These are phyloP conservation scores for Zygosaccharomyces rouxii DNA, from an alignment of 805 yeast species.

Conservation along the genomic window DNA sequence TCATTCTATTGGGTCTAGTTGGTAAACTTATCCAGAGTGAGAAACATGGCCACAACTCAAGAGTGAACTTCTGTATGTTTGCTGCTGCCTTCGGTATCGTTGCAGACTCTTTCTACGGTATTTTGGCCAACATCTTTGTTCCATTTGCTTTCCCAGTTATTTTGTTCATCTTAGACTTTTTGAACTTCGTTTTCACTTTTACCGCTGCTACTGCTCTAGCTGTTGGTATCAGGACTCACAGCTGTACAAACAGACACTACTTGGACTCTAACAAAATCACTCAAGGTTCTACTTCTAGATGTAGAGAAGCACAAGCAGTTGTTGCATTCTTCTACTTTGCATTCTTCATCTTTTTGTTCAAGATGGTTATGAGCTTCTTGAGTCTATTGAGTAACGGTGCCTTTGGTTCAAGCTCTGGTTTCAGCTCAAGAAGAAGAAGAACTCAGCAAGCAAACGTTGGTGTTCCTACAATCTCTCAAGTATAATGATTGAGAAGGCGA, in stretches of 20 bases:
- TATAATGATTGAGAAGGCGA: conserved; percentile 39
- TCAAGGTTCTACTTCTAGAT: conserved; percentile 76
- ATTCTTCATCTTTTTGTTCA: conserved; percentile 66
- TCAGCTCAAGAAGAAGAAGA: conserved; percentile 36
- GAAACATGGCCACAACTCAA: conserved; percentile 48
- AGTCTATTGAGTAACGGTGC: conserved; percentile 45
- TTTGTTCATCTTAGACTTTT: conserved; percentile 70
- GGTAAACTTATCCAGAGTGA: conserved; percentile 81
- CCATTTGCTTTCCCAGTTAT: conserved; percentile 81
- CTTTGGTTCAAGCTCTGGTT: conserved; percentile 18
- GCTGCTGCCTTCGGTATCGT: conserved; percentile 82
- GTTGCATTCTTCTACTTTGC: conserved; percentile 82
- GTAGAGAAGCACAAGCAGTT: conserved; percentile 91
- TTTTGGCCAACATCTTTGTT: conserved; percentile 69
- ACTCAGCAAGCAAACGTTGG: conserved; percentile 62
- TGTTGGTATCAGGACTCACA: conserved; percentile 80
- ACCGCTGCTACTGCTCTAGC: conserved; percentile 95
- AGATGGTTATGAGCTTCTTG: conserved; percentile 48
- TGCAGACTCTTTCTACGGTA: conserved; percentile 75
- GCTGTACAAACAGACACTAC: conserved; percentile 69
- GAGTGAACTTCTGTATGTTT: conserved; percentile 85
- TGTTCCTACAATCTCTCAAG: conserved; percentile 87
- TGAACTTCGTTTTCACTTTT: conserved; percentile 87
- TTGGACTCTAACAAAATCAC: conserved; percentile 60
- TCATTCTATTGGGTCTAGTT: conserved; percentile 78